Evolutionary conservation across 2,329 filamentous ascomycete genomes (phyloP).

Genomic region (Hypocreales sp.): DNA sequence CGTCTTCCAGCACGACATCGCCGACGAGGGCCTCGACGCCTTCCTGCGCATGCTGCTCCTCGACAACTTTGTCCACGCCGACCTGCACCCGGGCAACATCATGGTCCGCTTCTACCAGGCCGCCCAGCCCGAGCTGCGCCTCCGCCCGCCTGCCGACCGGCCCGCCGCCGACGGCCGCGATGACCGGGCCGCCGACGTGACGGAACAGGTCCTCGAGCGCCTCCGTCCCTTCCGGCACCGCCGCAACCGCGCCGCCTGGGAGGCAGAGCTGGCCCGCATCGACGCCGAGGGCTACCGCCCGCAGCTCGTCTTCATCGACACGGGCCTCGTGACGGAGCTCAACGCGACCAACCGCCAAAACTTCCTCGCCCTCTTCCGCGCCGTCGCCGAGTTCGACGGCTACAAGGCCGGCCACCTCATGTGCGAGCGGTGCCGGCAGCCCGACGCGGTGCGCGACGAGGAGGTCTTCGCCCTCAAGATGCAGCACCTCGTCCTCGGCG

Average conservation of each 20-base stretch:
- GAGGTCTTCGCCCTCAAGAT: slow-evolving; percentile 92
- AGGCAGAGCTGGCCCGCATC: slow-evolving; percentile 55
- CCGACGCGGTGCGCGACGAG: slow-evolving; percentile 72
- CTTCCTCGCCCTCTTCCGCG: slow-evolving; percentile 90
- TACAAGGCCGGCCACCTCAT: slow-evolving; percentile 91
- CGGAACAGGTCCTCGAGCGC: slow-evolving; percentile 69
- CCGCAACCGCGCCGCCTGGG: slow-evolving; percentile 56
- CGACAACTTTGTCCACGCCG: slow-evolving; percentile 95
- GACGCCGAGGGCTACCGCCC: slow-evolving; percentile 81
- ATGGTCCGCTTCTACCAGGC: slow-evolving; percentile 98
- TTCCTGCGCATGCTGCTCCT: slow-evolving; percentile 94
- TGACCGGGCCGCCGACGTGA: slow-evolving; percentile 55
- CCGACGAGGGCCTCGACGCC: slow-evolving; percentile 85
- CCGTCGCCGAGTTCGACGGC: slow-evolving; percentile 90
- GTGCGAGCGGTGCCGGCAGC: slow-evolving; percentile 89
- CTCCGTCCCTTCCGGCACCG: slow-evolving; percentile 54
- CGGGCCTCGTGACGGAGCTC: slow-evolving; percentile 85
- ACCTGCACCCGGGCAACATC: slow-evolving; percentile 94
- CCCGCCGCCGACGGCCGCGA: slow-evolving; percentile 17
- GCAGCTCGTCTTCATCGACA: slow-evolving; percentile 95
- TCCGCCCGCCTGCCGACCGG: slow-evolving; percentile 9
- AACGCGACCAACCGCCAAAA: slow-evolving; percentile 76
- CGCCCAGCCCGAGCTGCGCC: slow-evolving; percentile 47
- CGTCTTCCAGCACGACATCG: slow-evolving; percentile 85
- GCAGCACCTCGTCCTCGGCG: slow-evolving; percentile 85